Base-by-base conservation (phyloP, 2,329 filamentous ascomycete genomes). In the Pseudofabraea citricarpa region DNA sequence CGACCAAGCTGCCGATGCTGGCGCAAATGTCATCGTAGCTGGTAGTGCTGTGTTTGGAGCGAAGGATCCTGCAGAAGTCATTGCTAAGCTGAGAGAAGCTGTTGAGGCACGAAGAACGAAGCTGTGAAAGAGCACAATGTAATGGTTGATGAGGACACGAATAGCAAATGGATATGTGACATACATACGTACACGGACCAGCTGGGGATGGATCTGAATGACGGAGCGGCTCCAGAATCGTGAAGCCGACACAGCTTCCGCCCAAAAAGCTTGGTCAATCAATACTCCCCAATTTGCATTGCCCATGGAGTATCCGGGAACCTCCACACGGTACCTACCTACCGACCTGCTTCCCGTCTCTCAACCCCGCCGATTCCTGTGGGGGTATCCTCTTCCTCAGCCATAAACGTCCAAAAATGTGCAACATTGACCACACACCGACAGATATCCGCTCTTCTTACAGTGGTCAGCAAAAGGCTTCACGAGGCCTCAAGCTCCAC, bases 21-120 rank as follows among this genome's bases (percentile, higher is more conserved):
- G 93, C 24, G 93, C 93, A 43, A 98, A 98, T 59, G 93, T 98
- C 45, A 98, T 98, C 60, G 93, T 98, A 40, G 91, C 93, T 9
- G 93, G 93, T 22, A 95, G 88, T 58, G 93, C 93, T 31, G 90
- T 98, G 6, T 98, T 97, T 66, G 90, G 90, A 26, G 91, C 93
- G 15, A 77, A 89, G 60, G 87, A 95, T 60, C 93, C 93, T 0
- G 78, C 78, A 5, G 85, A 93, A 54, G 90, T 96, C 19, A 96
- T 98, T 61, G 68, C 75, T n/a, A 73, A 86, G 64, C 69, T 98
- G 59, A 78, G 90, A 53, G 79, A 85, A 47, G 79, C 87, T 3
- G 90, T 98, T 3, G 80, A 96, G 42, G 77, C 76, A 57, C 69
- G 75, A 49, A 54, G 56, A 45, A 45, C 20, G 10, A 58, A 56